Base-by-base conservation (phyloP, 805 yeast species). In the Vanderwaltozyma verrucispora region DNA sequence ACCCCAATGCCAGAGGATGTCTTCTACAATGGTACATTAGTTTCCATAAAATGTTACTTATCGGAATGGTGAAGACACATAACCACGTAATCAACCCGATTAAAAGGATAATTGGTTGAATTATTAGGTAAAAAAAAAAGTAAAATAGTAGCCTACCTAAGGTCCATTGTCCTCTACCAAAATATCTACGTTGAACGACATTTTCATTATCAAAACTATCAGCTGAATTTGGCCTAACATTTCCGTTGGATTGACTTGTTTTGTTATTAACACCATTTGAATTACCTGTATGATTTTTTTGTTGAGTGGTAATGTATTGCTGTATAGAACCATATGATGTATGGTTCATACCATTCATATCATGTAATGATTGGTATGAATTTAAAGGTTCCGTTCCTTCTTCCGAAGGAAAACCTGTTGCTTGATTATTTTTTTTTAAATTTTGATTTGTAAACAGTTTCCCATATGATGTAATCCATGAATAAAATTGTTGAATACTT, bases 121-220 rank as follows among this genome's bases (percentile, higher is more conserved):
- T 53, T 3, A 83, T 43, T 3, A 74, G 46, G 54, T 88, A 86
- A 56, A 77, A 88, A 46, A 74, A 72, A 2, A 77, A 2, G 53
- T 77, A 92, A 52, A 86, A 89, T 11, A 79, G 53, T 19, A 89
- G 69, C 45, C 97, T 69, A 1, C 95, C 95, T 15, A 77, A 54
- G 14, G 80, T 77, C 97, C 97, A 92, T 47, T 76, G 65, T 27
- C 97, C 97, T 56, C 97, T 71, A 26, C 97, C 97, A 56, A 92
- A 89, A 35, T 75, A 66, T 41, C 97, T 70, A 17, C 56, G 46
- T 32, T 23, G 43, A 31, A 25, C 19, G 18, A 25, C 12, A 24
- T 31, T 30, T 8, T 17, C 19, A 30, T 35, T 34, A 27, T 25
- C 28, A 13, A 12, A 16, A 26, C 17, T 32, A 20, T 29, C 61